phyloP scores from a whole-genome alignment of 805 yeast species.

The Zygotorulaspora chibaensis region DNA sequence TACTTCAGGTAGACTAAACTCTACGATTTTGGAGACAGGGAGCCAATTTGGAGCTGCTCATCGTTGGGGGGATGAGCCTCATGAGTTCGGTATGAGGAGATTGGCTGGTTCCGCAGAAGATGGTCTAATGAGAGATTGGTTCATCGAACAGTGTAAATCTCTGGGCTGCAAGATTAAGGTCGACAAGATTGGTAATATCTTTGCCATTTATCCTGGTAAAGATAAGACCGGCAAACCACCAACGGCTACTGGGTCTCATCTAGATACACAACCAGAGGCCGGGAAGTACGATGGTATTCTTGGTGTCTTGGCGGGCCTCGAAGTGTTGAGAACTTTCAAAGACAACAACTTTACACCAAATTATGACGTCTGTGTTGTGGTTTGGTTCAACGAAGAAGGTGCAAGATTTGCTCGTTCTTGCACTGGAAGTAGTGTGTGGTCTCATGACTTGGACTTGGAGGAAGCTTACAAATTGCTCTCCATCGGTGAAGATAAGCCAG shows the following conservation, averaged over 20 bases:
- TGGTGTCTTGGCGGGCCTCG: constrained; percentile 66
- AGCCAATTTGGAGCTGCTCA: constrained; percentile 56
- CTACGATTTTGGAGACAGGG: constrained; percentile 61
- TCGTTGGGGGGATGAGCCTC: constrained; percentile 51
- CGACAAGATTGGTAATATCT: constrained; percentile 66
- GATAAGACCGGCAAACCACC: constrained; percentile 43
- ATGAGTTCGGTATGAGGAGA: constrained; percentile 67
- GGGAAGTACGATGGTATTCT: constrained; percentile 72
- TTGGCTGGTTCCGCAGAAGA: constrained; percentile 60
- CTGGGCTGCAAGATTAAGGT: constrained; percentile 56
- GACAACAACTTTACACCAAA: constrained; percentile 57
- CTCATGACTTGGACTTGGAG: constrained; percentile 46
- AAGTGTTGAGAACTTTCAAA: constrained; percentile 59
- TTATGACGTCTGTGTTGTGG: constrained; percentile 58
- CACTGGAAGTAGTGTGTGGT: constrained; percentile 67
- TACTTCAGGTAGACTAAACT: constrained; percentile 43
- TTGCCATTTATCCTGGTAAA: constrained; percentile 59
- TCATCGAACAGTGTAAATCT: constrained; percentile 45
- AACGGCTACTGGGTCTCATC: constrained; percentile 67
- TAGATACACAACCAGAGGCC: constrained; percentile 76
- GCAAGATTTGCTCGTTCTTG: constrained; percentile 68
- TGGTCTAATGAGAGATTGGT: constrained; percentile 64
- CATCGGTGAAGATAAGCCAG: constrained; percentile 47
- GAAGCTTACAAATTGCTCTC: constrained; percentile 50
- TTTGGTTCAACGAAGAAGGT: constrained; percentile 79